Base-by-base conservation (phyloP, 2,329 filamentous ascomycete species). In the Hypomyces perniciosus region DNA sequence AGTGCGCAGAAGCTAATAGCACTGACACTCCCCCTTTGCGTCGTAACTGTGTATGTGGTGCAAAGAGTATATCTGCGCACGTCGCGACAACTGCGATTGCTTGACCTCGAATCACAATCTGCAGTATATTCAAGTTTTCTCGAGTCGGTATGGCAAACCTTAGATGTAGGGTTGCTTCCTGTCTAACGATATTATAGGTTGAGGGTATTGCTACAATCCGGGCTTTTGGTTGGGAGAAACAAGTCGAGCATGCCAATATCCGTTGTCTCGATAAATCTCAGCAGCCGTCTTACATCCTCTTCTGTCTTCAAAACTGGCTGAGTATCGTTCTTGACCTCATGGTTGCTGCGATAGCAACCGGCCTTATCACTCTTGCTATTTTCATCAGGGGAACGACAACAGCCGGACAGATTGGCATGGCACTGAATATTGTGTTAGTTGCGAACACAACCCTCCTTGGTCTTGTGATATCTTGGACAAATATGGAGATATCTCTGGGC, bases 291-390 rank as follows among this genome's bases (percentile, higher is more conserved):
- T 83, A 81, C 56, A 66, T 79, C 1, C 65, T 81, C 6, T 75
- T 69, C 46, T 72, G 71, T 33, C 69, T 78, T 9, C 79, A 81
- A 58, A 69, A 74, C 33, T 81, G 78, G 78, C 62, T 79, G 0
- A 69, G 63, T 0, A 58, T 79, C 1, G 72, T 76, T 2, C 58
- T 79, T 3, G 72, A 75, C 49, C 57, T 77, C 7, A 62, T 76
- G 3, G 71, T 76, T 1, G 68, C 72, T 1, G 68, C 57, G 3
- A 65, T 77, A 28, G 71, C 72, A 1, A 65, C 71, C 2, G 38
- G 12, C 7, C 38, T 40, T 35, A n/a, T 35, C 34, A n/a, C 34
- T n/a, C n/a, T 35, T 35, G 34, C 34, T 20, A 20, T 20, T 20
- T 20, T 20, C 20, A 20, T 20, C 20, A 20, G 20, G 20, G 20